phyloP scores from a whole-genome alignment of 2,329 filamentous ascomycete genomes.

The Scedosporium apiospermum region DNA sequence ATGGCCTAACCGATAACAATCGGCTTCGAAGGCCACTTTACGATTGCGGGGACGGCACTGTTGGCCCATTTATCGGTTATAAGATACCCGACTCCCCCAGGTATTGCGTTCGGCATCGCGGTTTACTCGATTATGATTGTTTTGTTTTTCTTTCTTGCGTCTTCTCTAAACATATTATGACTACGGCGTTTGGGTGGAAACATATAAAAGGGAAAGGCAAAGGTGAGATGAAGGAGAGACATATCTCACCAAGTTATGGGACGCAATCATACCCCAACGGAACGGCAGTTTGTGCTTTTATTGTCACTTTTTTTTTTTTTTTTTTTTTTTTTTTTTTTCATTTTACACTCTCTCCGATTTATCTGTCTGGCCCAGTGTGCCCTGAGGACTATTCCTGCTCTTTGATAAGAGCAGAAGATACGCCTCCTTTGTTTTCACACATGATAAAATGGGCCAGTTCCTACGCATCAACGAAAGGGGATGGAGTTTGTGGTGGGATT shows the following conservation, averaged over 20 bases:
- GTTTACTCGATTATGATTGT: not conserved
- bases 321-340: not conserved
- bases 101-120: not conserved
- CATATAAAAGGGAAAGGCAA: not conserved
- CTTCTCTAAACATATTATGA: not conserved
- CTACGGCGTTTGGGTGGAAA: constrained; percentile 1
- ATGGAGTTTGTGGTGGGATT: no score
- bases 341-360: not conserved
- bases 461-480: no score
- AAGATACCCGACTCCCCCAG: not conserved
- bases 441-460: no score
- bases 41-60: no score
- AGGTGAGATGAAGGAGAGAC: not conserved
- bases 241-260: not conserved
- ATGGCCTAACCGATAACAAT: no score
- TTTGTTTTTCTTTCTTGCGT: not conserved
- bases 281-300: constrained; percentile 1
- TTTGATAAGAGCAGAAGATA: no score
- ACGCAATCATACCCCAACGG: not conserved
- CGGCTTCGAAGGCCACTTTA: no score
- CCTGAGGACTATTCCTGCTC: no score
- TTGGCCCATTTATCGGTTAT: not conserved
- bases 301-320: not conserved
- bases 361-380: not conserved
- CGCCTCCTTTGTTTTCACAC: no score